A percentile compares a stretch with the other conserved stretches of the same genome.
Conservation (phyloP, 2,329 filamentous ascomycete genomes). For the Knufia petricola region DNA sequence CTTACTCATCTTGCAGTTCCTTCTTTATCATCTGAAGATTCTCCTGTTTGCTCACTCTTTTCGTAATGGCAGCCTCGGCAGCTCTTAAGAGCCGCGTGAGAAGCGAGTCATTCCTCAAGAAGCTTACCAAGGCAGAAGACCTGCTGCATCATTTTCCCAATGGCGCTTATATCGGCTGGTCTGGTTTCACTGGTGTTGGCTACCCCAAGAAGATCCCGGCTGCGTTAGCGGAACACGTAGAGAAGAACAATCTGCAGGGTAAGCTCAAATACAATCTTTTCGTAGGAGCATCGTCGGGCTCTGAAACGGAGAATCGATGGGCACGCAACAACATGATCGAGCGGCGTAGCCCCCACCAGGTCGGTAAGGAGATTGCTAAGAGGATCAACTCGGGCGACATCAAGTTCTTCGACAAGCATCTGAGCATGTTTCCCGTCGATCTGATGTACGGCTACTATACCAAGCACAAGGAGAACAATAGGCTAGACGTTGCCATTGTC, state of each 20-base stretch:
- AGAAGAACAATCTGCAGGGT: constrained; percentile 74
- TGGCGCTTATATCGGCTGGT: constrained; percentile 82
- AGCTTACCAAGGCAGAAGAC: constrained; percentile 70
- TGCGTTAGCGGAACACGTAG: constrained; percentile 77
- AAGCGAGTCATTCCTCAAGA: too few relatives aligned
- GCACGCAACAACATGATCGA: constrained; percentile 85
- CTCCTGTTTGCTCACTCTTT: too few relatives aligned
- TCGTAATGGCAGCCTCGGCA: too few relatives aligned
- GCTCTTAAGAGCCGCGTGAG: too few relatives aligned
- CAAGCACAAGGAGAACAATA: constrained; percentile 62
- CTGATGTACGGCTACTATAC: constrained; percentile 72
- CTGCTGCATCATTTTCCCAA: constrained; percentile 72
- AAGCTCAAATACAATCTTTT: constrained; percentile 80
- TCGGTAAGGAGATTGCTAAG: constrained; percentile 81
- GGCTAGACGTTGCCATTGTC: constrained; percentile 72
- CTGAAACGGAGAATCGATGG: constrained; percentile 88
- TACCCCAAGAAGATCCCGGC: constrained; percentile 86
- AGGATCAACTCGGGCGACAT: constrained; percentile 83
- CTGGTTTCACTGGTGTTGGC: constrained; percentile 80
- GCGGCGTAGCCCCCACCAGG: constrained; percentile 73
- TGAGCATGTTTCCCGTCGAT: constrained; percentile 85
- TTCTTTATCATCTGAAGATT: too few relatives aligned
- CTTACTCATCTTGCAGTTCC: too few relatives aligned
- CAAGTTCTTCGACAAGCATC: constrained; percentile 87
- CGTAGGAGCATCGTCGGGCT: constrained; percentile 79